phyloP scores from a whole-genome alignment of 371 early-diverging fungal genomes.

The Blakeslea trispora region DNA sequence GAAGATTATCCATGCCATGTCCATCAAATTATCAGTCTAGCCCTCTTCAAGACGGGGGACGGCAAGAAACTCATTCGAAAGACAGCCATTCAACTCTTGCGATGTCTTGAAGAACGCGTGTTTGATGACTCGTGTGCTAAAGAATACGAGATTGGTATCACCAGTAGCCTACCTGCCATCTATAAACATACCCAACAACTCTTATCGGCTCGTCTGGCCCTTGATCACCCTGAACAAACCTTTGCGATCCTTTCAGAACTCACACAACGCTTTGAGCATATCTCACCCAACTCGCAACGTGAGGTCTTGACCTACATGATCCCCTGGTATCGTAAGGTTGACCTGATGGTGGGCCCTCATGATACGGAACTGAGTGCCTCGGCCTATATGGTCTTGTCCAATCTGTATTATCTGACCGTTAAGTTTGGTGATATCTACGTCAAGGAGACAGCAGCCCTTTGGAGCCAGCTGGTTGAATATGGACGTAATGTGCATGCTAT shows the following conservation, averaged over 20 bases:
- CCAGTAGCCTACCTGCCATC: constrained; percentile 78
- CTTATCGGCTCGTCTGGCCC: constrained; percentile 71
- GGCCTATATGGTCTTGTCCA: constrained; percentile 75
- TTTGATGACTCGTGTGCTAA: constrained; percentile 66
- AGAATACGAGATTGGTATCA: constrained; percentile 72
- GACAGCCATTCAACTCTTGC: constrained; percentile 75
- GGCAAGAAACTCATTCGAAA: constrained; percentile 73
- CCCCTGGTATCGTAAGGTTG: constrained; percentile 88
- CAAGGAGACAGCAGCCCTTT: constrained; percentile 77
- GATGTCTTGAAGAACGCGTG: constrained; percentile 70
- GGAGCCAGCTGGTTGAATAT: constrained; percentile 79
- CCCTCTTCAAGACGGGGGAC: constrained; percentile 82
- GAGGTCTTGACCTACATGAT: constrained; percentile 75
- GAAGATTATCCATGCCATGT: constrained; percentile 64
- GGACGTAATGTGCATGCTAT: constrained; percentile 69
- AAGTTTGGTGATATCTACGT: constrained; percentile 79
- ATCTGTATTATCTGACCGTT: constrained; percentile 84
- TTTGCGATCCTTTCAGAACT: constrained; percentile 79
- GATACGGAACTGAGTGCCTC: constrained; percentile 55
- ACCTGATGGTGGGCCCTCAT: constrained; percentile 54
- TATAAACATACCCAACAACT: constrained; percentile 80
- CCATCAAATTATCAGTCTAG: constrained; percentile 73
- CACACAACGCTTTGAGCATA: constrained; percentile 73
- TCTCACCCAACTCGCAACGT: constrained; percentile 61
- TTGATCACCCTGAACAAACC: constrained; percentile 68